Base-by-base conservation (phyloP, 805 yeast species). In the Metschnikowia corniflorae region DNA sequence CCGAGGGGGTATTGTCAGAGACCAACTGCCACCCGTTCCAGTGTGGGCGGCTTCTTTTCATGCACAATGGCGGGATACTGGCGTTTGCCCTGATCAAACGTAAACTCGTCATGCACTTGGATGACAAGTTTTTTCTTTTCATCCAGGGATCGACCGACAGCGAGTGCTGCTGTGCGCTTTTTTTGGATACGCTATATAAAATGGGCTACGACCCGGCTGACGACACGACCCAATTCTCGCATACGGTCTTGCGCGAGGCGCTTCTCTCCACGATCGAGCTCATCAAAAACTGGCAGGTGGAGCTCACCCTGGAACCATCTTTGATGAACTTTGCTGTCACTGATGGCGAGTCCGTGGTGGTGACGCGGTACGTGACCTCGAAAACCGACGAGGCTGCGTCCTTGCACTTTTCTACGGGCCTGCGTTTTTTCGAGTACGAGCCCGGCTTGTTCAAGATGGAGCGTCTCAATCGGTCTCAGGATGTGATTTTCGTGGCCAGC, bases 11-110 rank as follows among this genome's bases (percentile, higher is more conserved):
- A 1, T 63, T 93, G 18, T 75, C 95, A 8, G 98, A 93, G 57
- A 91, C 97, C 0, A 93, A 93, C 60, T 93, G 98, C 61, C 98
- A 93, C 58, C 98, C 98, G 0, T 93, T 93, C 61, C 79, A 84
- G 3, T 88, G 78, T 57, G 91, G 89, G 44, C 79, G 79, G 33
- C 65, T 91, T 31, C 84, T 91, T 83, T 93, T 93, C 58, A 93
- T 93, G 98, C 98, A 93, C 61, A 93, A 93, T 61, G 98, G 98
- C 20, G 93, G 86, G 0, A 77, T 93, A 16, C 71, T 89, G 8
- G 77, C 78, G 41, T 93, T 91, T 58, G 58, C 68, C 36, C 63
- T 65, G 46, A 84, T 93, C 49, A 93, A 93, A 61, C 73, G 93
- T 42, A 72, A 62, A 40, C 67, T 93, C 28, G 71, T 87, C 22